Evolutionary conservation across 176 grass and related monocot species (phyloP).

Genomic region (Otatea glauca): DNA sequence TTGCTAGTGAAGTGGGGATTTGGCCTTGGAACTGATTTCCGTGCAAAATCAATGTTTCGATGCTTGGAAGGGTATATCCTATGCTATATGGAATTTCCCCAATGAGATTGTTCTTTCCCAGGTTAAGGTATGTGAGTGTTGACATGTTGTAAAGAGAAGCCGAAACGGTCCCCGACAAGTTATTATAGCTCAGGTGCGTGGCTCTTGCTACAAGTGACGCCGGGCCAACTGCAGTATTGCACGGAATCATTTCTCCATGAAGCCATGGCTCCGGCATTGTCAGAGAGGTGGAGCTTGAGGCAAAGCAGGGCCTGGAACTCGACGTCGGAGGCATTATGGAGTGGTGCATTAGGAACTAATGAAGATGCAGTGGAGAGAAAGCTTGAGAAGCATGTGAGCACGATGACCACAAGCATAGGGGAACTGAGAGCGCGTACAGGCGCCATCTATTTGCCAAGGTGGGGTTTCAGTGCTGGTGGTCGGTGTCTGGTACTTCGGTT

Average conservation of each 20-base stretch:
- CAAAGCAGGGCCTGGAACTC: constrained; percentile 39
- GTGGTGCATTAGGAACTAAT: not conserved
- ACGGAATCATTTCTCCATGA: constrained; percentile 38
- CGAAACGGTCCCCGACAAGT: not conserved
- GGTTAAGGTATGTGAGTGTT: not conserved
- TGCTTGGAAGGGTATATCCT: constrained; percentile 6
- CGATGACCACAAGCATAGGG: no score
- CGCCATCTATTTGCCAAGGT: not conserved
- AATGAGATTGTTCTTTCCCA: not conserved
- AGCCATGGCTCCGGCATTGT: not conserved
- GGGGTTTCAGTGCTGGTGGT: not conserved
- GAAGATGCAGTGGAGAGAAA: not conserved
- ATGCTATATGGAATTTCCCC: constrained; percentile 42
- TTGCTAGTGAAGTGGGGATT: constrained; percentile 33
- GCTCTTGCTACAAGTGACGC: constrained; percentile 30
- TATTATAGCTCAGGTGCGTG: not conserved
- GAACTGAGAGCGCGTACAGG: not conserved
- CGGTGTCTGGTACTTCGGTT: no score
- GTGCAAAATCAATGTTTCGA: constrained; percentile 21
- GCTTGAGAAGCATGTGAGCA: not conserved
- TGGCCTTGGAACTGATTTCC: constrained; percentile 24
- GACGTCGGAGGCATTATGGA: not conserved
- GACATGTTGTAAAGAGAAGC: constrained; percentile 45
- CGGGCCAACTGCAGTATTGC: constrained; percentile 38
- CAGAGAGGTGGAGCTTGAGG: constrained; percentile 34